A percentile compares a stretch with the other conserved stretches of the same genome.
phyloP scores from a whole-genome alignment of 148 eudicot species.

The Spergularia marina region DNA sequence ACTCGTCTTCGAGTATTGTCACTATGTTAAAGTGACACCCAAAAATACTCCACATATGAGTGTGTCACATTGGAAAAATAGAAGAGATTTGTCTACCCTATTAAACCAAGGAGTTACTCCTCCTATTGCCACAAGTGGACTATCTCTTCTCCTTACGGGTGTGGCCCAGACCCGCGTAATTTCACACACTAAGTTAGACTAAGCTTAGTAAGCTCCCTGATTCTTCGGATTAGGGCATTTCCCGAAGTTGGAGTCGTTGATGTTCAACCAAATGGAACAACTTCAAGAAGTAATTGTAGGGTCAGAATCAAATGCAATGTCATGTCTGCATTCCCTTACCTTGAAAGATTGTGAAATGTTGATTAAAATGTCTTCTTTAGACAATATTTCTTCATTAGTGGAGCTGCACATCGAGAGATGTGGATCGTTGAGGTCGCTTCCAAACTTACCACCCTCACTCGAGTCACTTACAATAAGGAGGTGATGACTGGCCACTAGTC shows the following conservation, averaged over 20 bases:
- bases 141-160: too few species aligned
- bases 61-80: too few species aligned
- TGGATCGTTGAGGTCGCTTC: neutral
- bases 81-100: too few species aligned
- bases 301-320: slow-evolving; percentile 1
- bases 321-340: neutral
- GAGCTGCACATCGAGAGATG: neutral
- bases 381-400: neutral
- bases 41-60: too few species aligned
- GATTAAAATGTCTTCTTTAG: neutral
- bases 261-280: neutral
- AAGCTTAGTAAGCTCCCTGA: slow-evolving; percentile 3
- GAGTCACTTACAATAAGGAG: slow-evolving; percentile 10
- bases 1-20: slow-evolving; percentile 14
- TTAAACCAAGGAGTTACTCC: too few species aligned
- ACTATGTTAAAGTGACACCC: too few species aligned
- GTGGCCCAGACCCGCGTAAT: too few species aligned
- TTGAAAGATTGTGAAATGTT: neutral
- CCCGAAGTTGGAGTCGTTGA: slow-evolving; percentile 3
- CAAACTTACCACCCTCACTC: slow-evolving; percentile 4
- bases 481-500: neutral
- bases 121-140: too few species aligned
- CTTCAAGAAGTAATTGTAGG: neutral
- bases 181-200: neutral
- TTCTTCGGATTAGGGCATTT: neutral